A percentile compares a stretch with the other conserved stretches of the same genome.
phyloP scores from a whole-genome alignment of 2,329 filamentous ascomycete genomes.

The Alternaria sp. region DNA sequence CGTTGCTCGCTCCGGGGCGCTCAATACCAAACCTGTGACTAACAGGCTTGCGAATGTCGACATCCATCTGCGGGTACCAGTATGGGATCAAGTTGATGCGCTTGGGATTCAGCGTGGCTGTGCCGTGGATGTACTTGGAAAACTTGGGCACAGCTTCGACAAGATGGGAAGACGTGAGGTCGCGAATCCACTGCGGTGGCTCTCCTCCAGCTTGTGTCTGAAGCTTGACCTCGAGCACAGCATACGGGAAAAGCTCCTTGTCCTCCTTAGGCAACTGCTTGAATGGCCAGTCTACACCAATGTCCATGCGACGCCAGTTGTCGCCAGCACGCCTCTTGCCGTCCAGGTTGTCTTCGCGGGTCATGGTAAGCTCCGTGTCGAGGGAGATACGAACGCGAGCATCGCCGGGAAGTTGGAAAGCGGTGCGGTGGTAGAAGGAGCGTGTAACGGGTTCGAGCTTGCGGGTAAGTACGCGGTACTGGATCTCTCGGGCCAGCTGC shows the following conservation, averaged over 20 bases:
- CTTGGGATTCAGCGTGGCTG: constrained; percentile 82
- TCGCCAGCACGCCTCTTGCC: constrained; percentile 76
- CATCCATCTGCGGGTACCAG: constrained; percentile 98
- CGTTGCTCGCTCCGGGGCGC: constrained; percentile 75
- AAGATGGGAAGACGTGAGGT: constrained; percentile 89
- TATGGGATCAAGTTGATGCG: constrained; percentile 90
- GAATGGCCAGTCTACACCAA: constrained; percentile 95
- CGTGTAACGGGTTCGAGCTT: constrained; percentile 88
- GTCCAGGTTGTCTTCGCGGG: constrained; percentile 93
- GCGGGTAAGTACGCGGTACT: constrained; percentile 89
- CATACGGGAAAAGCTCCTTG: constrained; percentile 91
- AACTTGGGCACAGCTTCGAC: constrained; percentile 99
- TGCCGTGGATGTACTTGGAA: constrained; percentile 98
- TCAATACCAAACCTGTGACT: constrained; percentile 91
- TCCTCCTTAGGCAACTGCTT: constrained; percentile 84
- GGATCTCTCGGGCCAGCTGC: constrained; percentile 86
- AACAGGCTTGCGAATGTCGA: constrained; percentile 92
- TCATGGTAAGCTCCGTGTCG: constrained; percentile 94
- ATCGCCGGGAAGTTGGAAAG: constrained; percentile 96
- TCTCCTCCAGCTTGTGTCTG: constrained; percentile 96
- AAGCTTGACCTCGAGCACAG: constrained; percentile 94
- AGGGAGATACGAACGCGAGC: constrained; percentile 95
- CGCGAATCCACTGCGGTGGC: constrained; percentile 93
- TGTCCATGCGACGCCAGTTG: constrained; percentile 97
- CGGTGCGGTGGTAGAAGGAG: constrained; percentile 97